Evolutionary conservation across 139 green algal genomes (phyloP).

Genomic region (Raphidocelis subcapitata): DNA sequence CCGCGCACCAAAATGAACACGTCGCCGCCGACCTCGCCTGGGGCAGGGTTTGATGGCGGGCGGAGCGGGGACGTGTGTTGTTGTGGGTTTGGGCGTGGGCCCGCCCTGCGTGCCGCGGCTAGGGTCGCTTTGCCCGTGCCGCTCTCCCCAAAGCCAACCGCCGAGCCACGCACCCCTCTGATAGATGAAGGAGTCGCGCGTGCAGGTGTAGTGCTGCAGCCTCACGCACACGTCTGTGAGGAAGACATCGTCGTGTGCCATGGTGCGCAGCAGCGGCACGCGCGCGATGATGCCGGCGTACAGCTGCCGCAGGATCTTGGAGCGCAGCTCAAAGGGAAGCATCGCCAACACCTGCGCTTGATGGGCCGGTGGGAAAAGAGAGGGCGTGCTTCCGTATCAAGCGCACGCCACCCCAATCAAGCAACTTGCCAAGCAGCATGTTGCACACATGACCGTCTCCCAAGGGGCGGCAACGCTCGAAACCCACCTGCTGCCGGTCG

Average conservation of each 20-base stretch:
- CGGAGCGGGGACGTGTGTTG: background rate
- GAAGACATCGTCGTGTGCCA: constrained; percentile 43
- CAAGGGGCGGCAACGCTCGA: background rate
- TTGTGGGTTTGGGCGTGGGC: no score
- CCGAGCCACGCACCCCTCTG: constrained; percentile 31
- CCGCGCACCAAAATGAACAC: constrained; percentile 54
- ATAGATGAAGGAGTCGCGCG: constrained; percentile 44
- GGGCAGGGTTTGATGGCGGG: background rate
- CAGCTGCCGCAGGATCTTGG: constrained; percentile 48
- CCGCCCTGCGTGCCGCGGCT: no score
- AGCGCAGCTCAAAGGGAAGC: constrained; percentile 49
- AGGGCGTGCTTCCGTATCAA: background rate
- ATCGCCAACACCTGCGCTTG: constrained; percentile 31
- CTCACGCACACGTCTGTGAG: constrained; percentile 47
- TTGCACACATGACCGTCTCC: no score
- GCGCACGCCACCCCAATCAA: background rate
- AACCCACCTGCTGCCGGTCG: constrained; percentile 26
- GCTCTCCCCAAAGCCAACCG: background rate
- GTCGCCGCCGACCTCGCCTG: constrained; percentile 41
- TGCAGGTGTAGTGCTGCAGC: constrained; percentile 47
- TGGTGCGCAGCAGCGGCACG: constrained; percentile 34
- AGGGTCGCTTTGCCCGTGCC: background rate
- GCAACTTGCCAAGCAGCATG: no score
- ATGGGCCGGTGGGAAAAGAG: background rate
- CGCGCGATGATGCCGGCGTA: constrained; percentile 36